Base-by-base conservation (phyloP, 148 eudicot species). In the Dianthus caryophyllus region DNA sequence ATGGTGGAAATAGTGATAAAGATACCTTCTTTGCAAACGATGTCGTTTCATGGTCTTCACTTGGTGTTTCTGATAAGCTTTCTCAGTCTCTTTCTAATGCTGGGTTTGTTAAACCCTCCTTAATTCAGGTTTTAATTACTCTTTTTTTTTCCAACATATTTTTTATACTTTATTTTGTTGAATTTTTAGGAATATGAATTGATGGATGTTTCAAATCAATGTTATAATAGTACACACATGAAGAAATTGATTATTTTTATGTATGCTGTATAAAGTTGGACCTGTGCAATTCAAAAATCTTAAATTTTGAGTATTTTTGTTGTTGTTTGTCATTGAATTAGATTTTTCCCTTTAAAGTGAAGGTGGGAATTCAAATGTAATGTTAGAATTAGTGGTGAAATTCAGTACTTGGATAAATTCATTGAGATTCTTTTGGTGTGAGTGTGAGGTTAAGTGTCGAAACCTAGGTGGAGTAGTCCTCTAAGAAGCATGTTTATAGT, bases 11-110 rank as follows among this genome's bases (percentile, higher is more conserved):
- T 6, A 77, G 41, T 15, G 78, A 69, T 10, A 49, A 25, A 14
- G 85, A 82, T 30, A 85, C 94, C 0, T 89, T 92, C 80, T 84
- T 87, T 61, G 90, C 94, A 1, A 85, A 80, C 33, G 90, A 93
- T 47, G 71, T 55, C 61, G 86, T 90, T 64, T 82, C 96, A 1
- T 93, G 96, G 98, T 67, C 65, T 4, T 78, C 88, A 0, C 80
- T 89, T 30, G 96, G 98, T 26, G 78, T 93, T 4, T 82, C 91
- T 18, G 82, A 85, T 30, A 66, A 61, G 36, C 58, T 87, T 59
- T 80, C 87, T 39, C 66, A 20, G 12, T 78, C 94, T 43, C 88
- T 92, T 38, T 73, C 66, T 47, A 75, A 69, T 52, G 69, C 85
- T 47, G 87, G 91, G 13, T 85, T 92, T 41, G 44, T 69, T 17